Evolutionary conservation across 1,139 yeast species (phyloP).

Genomic region (Candida pseudoviswanathii): DNA sequence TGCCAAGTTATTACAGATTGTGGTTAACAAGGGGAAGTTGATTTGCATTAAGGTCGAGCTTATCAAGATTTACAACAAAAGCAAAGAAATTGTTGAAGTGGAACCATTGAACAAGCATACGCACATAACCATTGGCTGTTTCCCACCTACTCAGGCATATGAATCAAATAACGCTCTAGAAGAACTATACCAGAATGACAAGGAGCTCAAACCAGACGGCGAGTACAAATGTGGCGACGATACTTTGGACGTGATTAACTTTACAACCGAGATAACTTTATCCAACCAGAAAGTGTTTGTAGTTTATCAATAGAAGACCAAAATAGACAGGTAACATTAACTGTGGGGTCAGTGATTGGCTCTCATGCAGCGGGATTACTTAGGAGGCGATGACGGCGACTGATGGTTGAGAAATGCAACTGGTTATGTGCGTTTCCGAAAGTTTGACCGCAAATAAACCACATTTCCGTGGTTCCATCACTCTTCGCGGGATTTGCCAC

Average conservation of each 20-base stretch:
- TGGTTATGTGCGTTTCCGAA: not conserved
- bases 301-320: slow-evolving; percentile 4
- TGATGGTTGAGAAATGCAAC: not conserved
- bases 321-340: not conserved
- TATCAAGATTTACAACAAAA: slow-evolving; percentile 24
- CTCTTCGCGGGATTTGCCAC: not conserved
- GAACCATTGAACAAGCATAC: slow-evolving; percentile 47
- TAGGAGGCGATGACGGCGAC: not conserved
- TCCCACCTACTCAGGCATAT: slow-evolving; percentile 47
- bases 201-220: slow-evolving; percentile 13
- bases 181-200: slow-evolving; percentile 11
- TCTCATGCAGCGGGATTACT: too few relatives aligned
- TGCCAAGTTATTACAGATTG: slow-evolving; percentile 44
- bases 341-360: not conserved
- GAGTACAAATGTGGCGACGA: slow-evolving; percentile 11
- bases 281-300: slow-evolving; percentile 24
- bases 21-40: slow-evolving; percentile 52
- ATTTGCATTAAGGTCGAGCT: slow-evolving; percentile 60
- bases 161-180: slow-evolving; percentile 31
- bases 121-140: slow-evolving; percentile 81
- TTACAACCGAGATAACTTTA: slow-evolving; percentile 16
- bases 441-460: not conserved
- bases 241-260: slow-evolving; percentile 16
- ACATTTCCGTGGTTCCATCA: not conserved
- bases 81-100: slow-evolving; percentile 22